A percentile compares a stretch with the other conserved stretches of the same genome.
Conservation (phyloP, 768 basidiomycete species). For the Albatrellus ellisii region DNA sequence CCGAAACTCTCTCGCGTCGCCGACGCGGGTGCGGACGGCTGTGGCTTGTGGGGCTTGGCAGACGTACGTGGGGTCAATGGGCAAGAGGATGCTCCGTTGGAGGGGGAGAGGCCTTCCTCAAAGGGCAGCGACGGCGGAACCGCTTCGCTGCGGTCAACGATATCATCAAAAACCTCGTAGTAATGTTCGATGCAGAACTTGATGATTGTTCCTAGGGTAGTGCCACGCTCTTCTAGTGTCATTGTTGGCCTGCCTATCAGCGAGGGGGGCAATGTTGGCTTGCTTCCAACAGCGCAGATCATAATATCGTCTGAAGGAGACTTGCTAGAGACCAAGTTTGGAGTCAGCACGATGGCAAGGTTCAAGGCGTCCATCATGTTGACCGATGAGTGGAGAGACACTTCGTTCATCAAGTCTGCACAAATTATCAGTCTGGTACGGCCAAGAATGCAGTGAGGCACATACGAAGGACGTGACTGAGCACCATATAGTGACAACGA, state of each 20-base stretch:
- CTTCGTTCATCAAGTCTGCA: conserved; percentile 68
- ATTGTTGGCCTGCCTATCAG: conserved; percentile 17
- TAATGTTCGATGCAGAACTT: conserved; percentile 73
- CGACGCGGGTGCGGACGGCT: conserved; percentile 10
- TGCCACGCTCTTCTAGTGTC: conserved; percentile 28
- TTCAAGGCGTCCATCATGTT: conserved; percentile 82
- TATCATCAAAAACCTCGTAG: conserved; percentile 78
- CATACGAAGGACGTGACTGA: conserved; percentile 38
- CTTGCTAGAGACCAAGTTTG: conserved; percentile 63
- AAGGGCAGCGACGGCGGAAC: conserved; percentile 18
- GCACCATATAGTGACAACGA: conserved; percentile 58
- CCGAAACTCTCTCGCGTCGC: conserved; percentile 19
- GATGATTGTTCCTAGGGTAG: conserved; percentile 59
- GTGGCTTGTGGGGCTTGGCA: conserved; percentile 7
- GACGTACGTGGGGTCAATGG: conserved; percentile 4
- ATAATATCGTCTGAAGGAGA: conserved; percentile 59
- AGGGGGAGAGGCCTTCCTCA: conserved; percentile 6
- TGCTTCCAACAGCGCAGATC: conserved; percentile 54
- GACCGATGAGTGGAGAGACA: conserved; percentile 47
- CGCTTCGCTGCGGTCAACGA: conserved; percentile 58
- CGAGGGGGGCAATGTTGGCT: conserved; percentile 25
- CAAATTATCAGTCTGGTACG: background rate
- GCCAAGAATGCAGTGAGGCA: background rate
- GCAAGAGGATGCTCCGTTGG: conserved; percentile 3
- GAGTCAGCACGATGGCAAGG: conserved; percentile 64